Evolutionary conservation across 1,139 yeast species (phyloP).

Genomic region (Candida sanyaensis): DNA sequence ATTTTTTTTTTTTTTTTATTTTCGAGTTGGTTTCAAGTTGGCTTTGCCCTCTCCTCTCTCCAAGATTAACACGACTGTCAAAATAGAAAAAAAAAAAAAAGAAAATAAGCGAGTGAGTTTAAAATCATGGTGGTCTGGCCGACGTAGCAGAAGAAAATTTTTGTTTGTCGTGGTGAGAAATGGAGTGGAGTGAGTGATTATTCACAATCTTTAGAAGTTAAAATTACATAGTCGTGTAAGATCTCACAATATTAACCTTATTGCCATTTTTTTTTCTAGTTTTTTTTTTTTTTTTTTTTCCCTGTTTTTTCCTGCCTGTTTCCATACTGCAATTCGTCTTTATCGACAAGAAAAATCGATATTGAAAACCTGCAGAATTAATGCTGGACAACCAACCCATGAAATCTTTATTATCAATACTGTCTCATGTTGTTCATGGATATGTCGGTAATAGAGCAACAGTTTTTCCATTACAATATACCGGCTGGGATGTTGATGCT

Average conservation of each 20-base stretch:
- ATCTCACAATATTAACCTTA: too few relatives aligned
- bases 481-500: constrained; percentile 48
- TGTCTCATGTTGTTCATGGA: constrained; percentile 50
- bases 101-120: not conserved
- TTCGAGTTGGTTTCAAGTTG: not conserved
- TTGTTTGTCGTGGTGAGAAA: too few relatives aligned
- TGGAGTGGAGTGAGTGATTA: too few relatives aligned
- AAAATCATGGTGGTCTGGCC: too few relatives aligned
- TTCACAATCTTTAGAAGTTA: not conserved
- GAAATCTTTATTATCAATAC: constrained; percentile 33
- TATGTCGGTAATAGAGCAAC: constrained; percentile 47
- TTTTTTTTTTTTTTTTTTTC: too few relatives aligned
- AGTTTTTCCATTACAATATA: constrained; percentile 43
- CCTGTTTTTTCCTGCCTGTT: too few relatives aligned
- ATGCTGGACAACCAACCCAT: constrained; percentile 1
- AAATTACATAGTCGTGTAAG: not conserved
- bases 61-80: not conserved
- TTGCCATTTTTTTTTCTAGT: too few relatives aligned
- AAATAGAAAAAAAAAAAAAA: not conserved
- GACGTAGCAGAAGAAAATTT: too few relatives aligned
- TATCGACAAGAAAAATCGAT: too few relatives aligned
- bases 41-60: not conserved
- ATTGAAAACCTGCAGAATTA: too few relatives aligned
- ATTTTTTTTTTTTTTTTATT: not conserved
- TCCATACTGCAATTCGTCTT: too few relatives aligned